Percentiles rank a stretch among this genome's conserved stretches.
Conservation (phyloP, 208 protist genomes). For the Wallacemonas sp. region DNA sequence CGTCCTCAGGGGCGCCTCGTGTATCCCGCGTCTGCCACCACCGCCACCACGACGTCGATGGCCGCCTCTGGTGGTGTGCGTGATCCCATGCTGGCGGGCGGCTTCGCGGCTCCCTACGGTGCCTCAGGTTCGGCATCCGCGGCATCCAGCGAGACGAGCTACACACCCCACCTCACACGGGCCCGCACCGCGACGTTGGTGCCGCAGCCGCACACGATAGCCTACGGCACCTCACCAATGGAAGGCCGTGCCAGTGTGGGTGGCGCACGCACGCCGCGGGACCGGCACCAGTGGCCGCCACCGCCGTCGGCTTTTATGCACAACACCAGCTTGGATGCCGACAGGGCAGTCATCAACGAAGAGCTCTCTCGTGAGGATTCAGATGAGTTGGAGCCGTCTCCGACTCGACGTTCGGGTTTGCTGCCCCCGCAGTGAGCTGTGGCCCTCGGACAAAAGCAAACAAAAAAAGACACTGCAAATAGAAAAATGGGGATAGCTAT, state of each 20-base stretch:
- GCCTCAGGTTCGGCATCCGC: too few relatives aligned
- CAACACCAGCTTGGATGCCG: neutral
- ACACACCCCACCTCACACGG: neutral
- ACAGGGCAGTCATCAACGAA: neutral
- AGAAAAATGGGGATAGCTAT: neutral
- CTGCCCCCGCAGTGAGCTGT: neutral
- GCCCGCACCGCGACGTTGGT: neutral
- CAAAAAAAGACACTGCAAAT: neutral
- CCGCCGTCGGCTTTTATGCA: constrained; percentile 6
- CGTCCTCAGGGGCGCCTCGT: too few relatives aligned
- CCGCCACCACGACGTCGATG: neutral
- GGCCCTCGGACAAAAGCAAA: too few relatives aligned
- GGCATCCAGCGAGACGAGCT: too few relatives aligned
- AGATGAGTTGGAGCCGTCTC: constrained; percentile 7
- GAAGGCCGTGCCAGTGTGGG: neutral
- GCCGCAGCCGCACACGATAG: too few relatives aligned
- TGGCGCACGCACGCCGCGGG: neutral
- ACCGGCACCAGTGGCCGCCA: constrained; percentile 3
- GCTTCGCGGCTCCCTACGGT: too few relatives aligned
- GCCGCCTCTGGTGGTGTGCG: neutral
- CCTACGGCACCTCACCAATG: too few relatives aligned
- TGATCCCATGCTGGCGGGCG: too few relatives aligned
- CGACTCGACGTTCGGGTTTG: constrained; percentile 6
- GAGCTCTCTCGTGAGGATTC: neutral
- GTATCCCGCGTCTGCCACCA: neutral